A percentile compares a stretch with the other conserved stretches of the same genome.
Evolutionary conservation across 1,139 yeast genomes (phyloP).

Genomic region (Protomyces pachydermus): DNA sequence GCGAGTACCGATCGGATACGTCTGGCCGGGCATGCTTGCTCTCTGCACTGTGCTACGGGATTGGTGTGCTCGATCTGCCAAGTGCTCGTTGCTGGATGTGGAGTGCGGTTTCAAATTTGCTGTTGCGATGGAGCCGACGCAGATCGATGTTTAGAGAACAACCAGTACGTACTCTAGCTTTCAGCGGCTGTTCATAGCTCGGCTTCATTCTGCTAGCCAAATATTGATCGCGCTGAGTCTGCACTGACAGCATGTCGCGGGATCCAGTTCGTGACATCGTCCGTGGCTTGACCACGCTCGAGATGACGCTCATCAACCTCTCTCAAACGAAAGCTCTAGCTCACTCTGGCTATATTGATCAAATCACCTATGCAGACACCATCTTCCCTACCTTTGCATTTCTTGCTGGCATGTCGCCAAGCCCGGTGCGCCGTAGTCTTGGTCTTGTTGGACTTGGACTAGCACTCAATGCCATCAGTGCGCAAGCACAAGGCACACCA

Average conservation of each 20-base stretch:
- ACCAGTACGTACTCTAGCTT: no score
- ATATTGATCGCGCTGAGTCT: no score
- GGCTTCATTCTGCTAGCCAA: no score
- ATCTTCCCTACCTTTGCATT: constrained; percentile 8
- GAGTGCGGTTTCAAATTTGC: no score
- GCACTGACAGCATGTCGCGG: background rate
- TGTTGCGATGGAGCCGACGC: no score
- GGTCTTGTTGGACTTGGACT: constrained; percentile 12
- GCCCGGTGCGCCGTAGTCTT: background rate
- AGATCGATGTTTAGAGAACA: no score
- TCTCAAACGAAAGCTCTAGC: background rate
- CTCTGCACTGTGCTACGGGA: no score
- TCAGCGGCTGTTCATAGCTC: no score
- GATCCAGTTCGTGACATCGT: constrained; percentile 1
- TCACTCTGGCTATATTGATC: constrained; percentile 11
- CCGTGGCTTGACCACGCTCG: constrained; percentile 6
- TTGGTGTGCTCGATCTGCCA: no score
- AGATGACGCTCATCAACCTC: constrained; percentile 5
- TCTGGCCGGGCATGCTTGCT: background rate
- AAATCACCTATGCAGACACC: constrained; percentile 12
- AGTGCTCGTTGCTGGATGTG: no score
- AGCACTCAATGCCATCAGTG: background rate
- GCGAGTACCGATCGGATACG: constrained; percentile 64
- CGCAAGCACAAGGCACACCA: background rate
- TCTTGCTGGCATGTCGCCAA: constrained; percentile 11